Base-by-base conservation (phyloP, 768 basidiomycete genomes). In the Lentinus brumalis region DNA sequence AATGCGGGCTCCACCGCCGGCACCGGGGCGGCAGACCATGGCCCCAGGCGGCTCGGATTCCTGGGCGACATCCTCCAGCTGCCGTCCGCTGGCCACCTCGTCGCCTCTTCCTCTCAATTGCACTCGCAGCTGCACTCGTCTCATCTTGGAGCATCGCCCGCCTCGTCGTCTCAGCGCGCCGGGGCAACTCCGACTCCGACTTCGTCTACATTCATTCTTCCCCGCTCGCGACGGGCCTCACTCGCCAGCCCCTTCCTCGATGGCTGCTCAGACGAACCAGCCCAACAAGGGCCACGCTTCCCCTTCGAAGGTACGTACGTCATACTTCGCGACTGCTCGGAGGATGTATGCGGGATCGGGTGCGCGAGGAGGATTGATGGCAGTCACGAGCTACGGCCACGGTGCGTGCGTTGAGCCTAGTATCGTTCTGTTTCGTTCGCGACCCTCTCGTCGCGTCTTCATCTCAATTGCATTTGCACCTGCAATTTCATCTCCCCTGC, bases 221-320 rank as follows among this genome's bases (percentile, higher is more conserved):
- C 63, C 21, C 72, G 69, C 69, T 47, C 64, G 73, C 16, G 65
- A 72, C 39, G 50, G 69, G 11, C 54, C 73, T 0, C 47, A 66
- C 8, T 70, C 69, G 5, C 71, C 70, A 2, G 29, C 32, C 41
- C 53, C 12, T 54, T 66, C 12, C 67, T 55, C 52, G 16, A 70
- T 72, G 65, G 62, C 70, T 5, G 41, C 67, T 5, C 26, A 64
- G 1, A 38, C 66, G 18, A 62, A 50, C 11, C 69, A 65, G 53
- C 53, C 39, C 26, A 26, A 49, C 21, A 72, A 70, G 57, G 68
- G 56, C 7, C 69, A 74, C 53, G 57, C 66, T 7, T 74, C 72
- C 0, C 73, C 74, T 2, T 70, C 72, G 35, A 75, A 75, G 67
- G 73, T 75, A 57, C 32, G 56, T 55, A 18, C 21, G 5, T 18